Conservation (phyloP, 176 grass and related monocot genomes). For the Hordeum marinum region DNA sequence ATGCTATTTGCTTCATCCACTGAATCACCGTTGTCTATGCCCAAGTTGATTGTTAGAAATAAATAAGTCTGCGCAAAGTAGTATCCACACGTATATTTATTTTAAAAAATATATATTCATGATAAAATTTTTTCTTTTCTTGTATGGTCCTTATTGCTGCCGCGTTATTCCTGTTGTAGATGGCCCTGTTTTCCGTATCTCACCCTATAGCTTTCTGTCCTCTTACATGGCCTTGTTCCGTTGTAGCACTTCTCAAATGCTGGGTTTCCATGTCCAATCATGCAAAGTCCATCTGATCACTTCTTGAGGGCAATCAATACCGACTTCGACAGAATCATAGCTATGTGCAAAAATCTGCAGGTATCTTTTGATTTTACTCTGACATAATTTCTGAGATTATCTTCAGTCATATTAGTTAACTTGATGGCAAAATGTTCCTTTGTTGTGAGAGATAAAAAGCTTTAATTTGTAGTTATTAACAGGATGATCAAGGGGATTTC, state of each 20-base stretch:
- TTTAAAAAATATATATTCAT: background rate
- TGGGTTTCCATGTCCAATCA: conserved; percentile 99
- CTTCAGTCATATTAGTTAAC: background rate
- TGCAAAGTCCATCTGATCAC: conserved; percentile 98
- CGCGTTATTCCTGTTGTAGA: background rate
- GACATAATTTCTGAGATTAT: background rate
- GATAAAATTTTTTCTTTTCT: background rate
- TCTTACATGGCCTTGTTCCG: conserved; percentile 25
- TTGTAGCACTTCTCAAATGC: conserved; percentile 97
- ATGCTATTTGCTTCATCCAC: background rate
- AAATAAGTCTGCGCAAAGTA: background rate
- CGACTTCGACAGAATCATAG: conserved; percentile 96
- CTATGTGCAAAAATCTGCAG: conserved; percentile 96
- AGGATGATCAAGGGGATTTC: conserved; percentile 95
- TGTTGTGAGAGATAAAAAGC: conserved; percentile 47
- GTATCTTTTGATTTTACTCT: conserved; percentile 37
- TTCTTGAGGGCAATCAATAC: conserved; percentile 97
- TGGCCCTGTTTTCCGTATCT: background rate
- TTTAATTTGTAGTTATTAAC: conserved; percentile 34
- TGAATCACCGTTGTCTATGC: background rate
- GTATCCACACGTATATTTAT: background rate
- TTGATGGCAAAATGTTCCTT: background rate
- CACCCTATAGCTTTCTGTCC: background rate
- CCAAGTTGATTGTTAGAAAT: background rate
- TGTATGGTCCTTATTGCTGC: background rate